These are phyloP conservation scores for Kodamaea arcana DNA, from an alignment of 1,139 yeast species.

Conservation along the genomic window DNA sequence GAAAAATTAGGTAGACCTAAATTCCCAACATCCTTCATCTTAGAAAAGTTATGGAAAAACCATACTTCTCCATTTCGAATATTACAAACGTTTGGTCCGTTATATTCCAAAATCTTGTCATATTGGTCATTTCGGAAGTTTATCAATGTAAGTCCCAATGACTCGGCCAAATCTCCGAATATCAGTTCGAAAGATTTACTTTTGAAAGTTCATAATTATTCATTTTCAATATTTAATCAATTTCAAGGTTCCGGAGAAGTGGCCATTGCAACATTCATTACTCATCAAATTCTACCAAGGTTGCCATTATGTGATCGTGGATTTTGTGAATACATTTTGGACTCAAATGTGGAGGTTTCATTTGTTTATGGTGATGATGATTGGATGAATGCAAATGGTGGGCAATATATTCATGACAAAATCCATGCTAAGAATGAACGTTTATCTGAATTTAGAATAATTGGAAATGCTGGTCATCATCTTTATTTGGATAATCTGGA, in stretches of 20 bases:
- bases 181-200: conserved; percentile 18
- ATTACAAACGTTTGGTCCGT: conserved; percentile 36
- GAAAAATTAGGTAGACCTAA: conserved; percentile 34
- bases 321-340: conserved; percentile 25
- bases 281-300: conserved; percentile 37
- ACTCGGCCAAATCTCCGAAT: background rate
- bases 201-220: conserved; percentile 39
- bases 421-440: conserved; percentile 17
- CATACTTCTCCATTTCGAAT: conserved; percentile 40
- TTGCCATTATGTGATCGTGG: conserved; percentile 44
- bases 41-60: conserved; percentile 36
- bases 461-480: conserved; percentile 43
- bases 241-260: conserved; percentile 44
- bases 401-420: conserved; percentile 29
- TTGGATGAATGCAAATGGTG: conserved; percentile 46
- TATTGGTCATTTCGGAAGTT: conserved; percentile 43
- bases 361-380: conserved; percentile 45
- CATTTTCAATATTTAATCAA: conserved; percentile 43
- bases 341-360: conserved; percentile 22
- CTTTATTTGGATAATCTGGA: conserved; percentile 33
- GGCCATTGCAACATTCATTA: conserved; percentile 41
- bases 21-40: conserved; percentile 34
- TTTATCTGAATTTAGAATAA: conserved; percentile 19
- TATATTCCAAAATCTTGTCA: conserved; percentile 39
- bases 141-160: conserved; percentile 23